Evolutionary conservation across 495 filamentous ascomycete genomes (phyloP).

Genomic region (Cairneyella variabilis): DNA sequence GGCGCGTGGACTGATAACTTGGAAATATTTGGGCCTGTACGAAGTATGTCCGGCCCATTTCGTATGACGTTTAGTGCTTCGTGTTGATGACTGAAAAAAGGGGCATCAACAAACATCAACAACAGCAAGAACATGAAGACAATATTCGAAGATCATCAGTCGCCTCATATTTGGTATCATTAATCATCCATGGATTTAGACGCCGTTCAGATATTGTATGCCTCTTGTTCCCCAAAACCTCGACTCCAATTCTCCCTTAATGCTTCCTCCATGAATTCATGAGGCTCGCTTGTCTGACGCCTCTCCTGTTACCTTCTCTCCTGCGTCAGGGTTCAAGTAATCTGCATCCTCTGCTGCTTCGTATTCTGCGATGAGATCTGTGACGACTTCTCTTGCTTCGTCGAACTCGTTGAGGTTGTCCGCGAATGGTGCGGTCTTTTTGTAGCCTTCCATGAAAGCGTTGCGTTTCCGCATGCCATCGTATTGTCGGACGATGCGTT

Average conservation of each 20-base stretch:
- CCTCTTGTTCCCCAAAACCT: neutral
- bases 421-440: constrained; percentile 85
- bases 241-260: constrained; percentile 7
- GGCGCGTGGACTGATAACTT: no score
- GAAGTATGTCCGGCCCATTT: no score
- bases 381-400: constrained; percentile 83
- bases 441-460: constrained; percentile 93
- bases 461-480: constrained; percentile 92
- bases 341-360: constrained; percentile 88
- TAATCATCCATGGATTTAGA: constrained; percentile 18
- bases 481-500: constrained; percentile 85
- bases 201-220: constrained; percentile 4
- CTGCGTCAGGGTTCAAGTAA: constrained; percentile 54
- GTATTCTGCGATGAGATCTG: constrained; percentile 86
- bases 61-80: neutral
- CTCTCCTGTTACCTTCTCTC: constrained; percentile 19
- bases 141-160: no score
- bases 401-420: constrained; percentile 94
- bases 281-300: constrained; percentile 22
- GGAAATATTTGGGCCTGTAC: no score
- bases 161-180: constrained; percentile 20
- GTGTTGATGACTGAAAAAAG: constrained; percentile 7
- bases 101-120: neutral
- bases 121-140: no score
- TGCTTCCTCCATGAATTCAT: constrained; percentile 1